Percentiles rank a stretch among this genome's conserved stretches.
These are phyloP conservation scores for Hysterium pulicare DNA, from an alignment of 2,329 filamentous ascomycete genomes.

Conservation along the genomic window DNA sequence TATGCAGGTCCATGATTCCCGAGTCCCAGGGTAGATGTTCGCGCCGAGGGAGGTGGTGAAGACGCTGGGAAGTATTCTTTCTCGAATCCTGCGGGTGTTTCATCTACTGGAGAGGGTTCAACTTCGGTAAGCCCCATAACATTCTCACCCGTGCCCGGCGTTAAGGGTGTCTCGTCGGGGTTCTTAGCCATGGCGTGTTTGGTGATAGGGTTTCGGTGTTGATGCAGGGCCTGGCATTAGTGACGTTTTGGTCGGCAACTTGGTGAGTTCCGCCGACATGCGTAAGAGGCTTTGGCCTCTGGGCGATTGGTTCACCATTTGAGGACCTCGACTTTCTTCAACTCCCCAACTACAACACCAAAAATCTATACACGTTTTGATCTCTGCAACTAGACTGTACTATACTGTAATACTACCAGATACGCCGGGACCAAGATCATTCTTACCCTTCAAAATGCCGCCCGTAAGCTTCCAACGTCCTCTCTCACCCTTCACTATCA, in stretches of 20 bases:
- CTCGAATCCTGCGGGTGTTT: constrained; percentile 47
- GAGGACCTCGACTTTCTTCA: not conserved
- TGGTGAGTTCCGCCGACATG: not conserved
- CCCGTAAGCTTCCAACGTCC: constrained; percentile 43
- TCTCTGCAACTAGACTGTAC: not conserved
- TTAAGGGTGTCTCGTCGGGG: constrained; percentile 7
- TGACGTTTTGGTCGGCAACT: constrained; percentile 20
- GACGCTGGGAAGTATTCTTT: constrained; percentile 48
- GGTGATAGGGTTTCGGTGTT: constrained; percentile 18
- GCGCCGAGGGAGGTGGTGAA: constrained; percentile 26
- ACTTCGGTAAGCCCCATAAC: constrained; percentile 69
- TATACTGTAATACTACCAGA: constrained; percentile 17
- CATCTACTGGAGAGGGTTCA: constrained; percentile 77
- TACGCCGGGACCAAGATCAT: constrained; percentile 24
- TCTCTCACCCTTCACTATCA: no score
- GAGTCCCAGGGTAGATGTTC: constrained; percentile 49
- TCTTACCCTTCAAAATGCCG: constrained; percentile 47
- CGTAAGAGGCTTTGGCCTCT: constrained; percentile 9
- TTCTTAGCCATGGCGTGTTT: constrained; percentile 13
- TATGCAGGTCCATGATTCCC: constrained; percentile 70
- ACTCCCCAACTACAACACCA: constrained; percentile 9
- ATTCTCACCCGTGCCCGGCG: constrained; percentile 44
- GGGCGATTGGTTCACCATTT: not conserved
- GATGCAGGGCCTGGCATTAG: constrained; percentile 23
- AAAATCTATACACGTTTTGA: not conserved